Percentiles rank a stretch among this genome's conserved stretches.
Conservation (phyloP, 129 eudicot genomes). For the Logfia minima region DNA sequence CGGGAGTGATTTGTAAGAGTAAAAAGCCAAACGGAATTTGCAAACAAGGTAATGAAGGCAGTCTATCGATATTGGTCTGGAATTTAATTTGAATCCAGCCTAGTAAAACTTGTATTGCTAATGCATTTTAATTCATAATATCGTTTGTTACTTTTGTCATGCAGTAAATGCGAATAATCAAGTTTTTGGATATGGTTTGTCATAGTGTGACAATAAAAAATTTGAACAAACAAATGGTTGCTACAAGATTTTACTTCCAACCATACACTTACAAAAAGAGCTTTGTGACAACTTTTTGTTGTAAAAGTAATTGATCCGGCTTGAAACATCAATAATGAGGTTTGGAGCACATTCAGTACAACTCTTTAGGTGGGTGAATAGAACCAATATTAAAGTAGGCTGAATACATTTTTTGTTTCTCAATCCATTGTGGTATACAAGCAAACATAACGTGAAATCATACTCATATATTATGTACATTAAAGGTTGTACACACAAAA, state of each 20-base stretch:
- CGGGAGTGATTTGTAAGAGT: not conserved
- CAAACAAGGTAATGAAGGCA: not conserved
- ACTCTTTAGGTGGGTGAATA: not conserved
- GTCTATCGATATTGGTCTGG: too few relatives aligned
- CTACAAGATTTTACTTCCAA: not conserved
- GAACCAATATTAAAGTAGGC: not conserved
- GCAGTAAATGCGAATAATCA: not conserved
- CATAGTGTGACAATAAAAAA: not conserved
- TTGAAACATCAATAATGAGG: not conserved
- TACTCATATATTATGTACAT: slow-evolving; percentile 28
- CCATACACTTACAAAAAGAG: not conserved
- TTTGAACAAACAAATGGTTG: not conserved
- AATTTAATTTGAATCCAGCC: not conserved
- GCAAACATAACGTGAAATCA: not conserved
- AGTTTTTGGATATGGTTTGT: not conserved
- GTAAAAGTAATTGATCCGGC: too few relatives aligned
- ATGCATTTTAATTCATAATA: not conserved
- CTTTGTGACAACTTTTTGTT: too few relatives aligned
- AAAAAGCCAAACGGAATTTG: not conserved
- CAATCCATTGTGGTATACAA: slow-evolving; percentile 12
- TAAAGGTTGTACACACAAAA: not conserved
- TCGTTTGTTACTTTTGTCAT: not conserved
- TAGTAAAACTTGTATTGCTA: not conserved
- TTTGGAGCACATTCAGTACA: not conserved
- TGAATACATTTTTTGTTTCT: not conserved